Conservation (phyloP, 164 flowering plant genomes). For the Nelumbo lutea region DNA sequence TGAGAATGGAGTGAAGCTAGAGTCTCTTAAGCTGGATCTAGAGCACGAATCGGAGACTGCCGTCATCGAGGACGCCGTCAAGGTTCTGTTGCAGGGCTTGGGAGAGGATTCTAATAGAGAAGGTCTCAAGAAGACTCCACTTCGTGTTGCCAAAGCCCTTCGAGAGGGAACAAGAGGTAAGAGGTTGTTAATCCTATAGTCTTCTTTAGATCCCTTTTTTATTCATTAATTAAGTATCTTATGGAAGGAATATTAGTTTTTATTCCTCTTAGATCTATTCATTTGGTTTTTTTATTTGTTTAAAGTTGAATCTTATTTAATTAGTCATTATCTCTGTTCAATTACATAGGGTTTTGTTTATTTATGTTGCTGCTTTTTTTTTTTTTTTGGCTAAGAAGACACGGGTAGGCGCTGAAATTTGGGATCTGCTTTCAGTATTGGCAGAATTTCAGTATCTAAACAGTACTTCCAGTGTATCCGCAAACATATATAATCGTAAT, state of each 20-base stretch:
- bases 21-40: no score
- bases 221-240: not conserved
- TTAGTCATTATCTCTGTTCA: not conserved
- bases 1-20: constrained; percentile 28
- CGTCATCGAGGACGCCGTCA: constrained; percentile 70
- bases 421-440: no score
- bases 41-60: constrained; percentile 17
- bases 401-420: no score
- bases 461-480: no score
- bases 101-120: constrained; percentile 85
- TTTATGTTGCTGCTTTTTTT: no score
- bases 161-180: constrained; percentile 58
- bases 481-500: not conserved
- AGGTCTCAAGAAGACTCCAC: constrained; percentile 84
- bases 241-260: not conserved
- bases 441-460: no score
- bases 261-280: not conserved
- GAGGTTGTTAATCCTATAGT: constrained; percentile 37
- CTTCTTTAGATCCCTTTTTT: no score
- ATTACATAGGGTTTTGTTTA: not conserved
- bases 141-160: constrained; percentile 89
- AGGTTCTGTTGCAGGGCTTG: constrained; percentile 67
- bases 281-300: not conserved
- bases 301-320: not conserved
- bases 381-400: no score